Percentiles rank a stretch among this genome's conserved stretches.
Conservation (phyloP, 1,139 yeast genomes). For the Debaryomycetaceae sp. region DNA sequence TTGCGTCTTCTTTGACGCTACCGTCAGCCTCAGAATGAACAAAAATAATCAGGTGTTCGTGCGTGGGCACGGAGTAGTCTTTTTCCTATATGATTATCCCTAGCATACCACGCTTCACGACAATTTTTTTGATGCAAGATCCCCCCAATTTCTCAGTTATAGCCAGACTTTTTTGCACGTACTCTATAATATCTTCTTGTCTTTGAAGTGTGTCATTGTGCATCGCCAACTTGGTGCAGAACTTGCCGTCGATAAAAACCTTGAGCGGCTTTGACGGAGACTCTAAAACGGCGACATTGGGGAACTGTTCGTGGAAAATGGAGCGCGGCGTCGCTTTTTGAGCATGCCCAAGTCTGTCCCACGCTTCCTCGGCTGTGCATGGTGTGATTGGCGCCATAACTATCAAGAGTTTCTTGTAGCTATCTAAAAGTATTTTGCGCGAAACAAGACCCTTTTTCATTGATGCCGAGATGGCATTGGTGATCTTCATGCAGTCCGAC, state of each 20-base stretch:
- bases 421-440: slow-evolving; percentile 22
- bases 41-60: too few species aligned
- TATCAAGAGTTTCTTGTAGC: slow-evolving; percentile 43
- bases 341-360: slow-evolving; percentile 40
- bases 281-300: slow-evolving; percentile 27
- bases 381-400: slow-evolving; percentile 73
- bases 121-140: too few species aligned
- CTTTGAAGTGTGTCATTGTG: too few species aligned
- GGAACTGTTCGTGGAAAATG: slow-evolving; percentile 46
- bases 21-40: too few species aligned
- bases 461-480: slow-evolving; percentile 41
- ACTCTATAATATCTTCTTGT: too few species aligned
- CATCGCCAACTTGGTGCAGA: slow-evolving; percentile 36
- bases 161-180: too few species aligned
- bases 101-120: not conserved
- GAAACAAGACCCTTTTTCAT: slow-evolving; percentile 17
- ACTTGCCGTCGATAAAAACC: slow-evolving; percentile 62
- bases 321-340: slow-evolving; percentile 19
- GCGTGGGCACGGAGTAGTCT: not conserved
- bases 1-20: too few species aligned
- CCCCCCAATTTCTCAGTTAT: too few species aligned
- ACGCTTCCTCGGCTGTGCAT: slow-evolving; percentile 69
- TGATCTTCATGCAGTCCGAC: slow-evolving; percentile 82
- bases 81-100: slow-evolving; percentile 11
- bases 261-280: slow-evolving; percentile 31